Conservation (phyloP, 2,329 filamentous ascomycete species). For the Botryotinia convoluta region DNA sequence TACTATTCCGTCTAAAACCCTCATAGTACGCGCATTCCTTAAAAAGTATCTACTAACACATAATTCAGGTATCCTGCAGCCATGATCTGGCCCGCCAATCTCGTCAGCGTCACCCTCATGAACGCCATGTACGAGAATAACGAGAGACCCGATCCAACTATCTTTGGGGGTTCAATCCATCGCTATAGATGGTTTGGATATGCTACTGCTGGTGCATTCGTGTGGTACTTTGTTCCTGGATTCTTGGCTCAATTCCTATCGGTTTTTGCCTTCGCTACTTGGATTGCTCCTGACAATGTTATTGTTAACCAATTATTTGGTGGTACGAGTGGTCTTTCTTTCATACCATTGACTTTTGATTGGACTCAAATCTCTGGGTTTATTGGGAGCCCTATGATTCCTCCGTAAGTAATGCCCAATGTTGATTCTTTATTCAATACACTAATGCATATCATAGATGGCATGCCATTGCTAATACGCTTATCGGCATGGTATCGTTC, state of each 20-base stretch:
- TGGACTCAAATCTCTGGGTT: constrained; percentile 62
- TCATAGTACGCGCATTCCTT: background rate
- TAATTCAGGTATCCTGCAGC: constrained; percentile 47
- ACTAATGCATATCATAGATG: constrained; percentile 40
- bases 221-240: constrained; percentile 54
- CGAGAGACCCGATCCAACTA: constrained; percentile 47
- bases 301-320: constrained; percentile 72
- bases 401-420: constrained; percentile 40
- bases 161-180: constrained; percentile 44
- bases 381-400: constrained; percentile 43
- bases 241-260: constrained; percentile 68
- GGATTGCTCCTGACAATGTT: constrained; percentile 65
- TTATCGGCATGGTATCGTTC: constrained; percentile 64
- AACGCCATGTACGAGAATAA: constrained; percentile 60
- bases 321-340: constrained; percentile 59
- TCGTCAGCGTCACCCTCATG: constrained; percentile 52
- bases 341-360: constrained; percentile 72
- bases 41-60: constrained; percentile 1
- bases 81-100: constrained; percentile 64
- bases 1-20: background rate
- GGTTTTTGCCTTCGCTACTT: constrained; percentile 68
- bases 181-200: constrained; percentile 34
- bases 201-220: constrained; percentile 44
- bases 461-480: constrained; percentile 71
- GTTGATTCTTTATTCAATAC: background rate